These are phyloP conservation scores for Alternaria angustiovoidea DNA, from an alignment of 2,329 filamentous ascomycete genomes.

Conservation along the genomic window DNA sequence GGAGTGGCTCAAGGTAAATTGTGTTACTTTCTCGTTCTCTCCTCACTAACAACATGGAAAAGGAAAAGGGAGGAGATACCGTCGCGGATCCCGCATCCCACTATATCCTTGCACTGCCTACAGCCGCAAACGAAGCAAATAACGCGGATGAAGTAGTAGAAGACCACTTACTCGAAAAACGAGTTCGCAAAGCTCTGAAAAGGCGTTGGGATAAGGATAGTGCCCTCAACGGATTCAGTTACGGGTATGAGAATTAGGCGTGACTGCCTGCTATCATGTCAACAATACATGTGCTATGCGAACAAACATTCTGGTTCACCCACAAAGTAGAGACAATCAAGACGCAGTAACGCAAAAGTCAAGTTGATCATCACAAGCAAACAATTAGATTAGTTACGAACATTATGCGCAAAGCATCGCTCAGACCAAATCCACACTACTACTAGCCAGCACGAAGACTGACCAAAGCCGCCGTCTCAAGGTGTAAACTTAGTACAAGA, in stretches of 20 bases:
- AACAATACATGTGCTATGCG: too few species aligned
- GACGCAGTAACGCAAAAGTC: too few species aligned
- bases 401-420: conserved; percentile 10
- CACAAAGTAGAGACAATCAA: too few species aligned
- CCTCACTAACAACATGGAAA: neutral
- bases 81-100: neutral
- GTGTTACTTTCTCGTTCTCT: neutral
- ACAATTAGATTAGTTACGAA: conserved; percentile 15
- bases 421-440: conserved; percentile 18
- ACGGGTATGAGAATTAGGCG: neutral
- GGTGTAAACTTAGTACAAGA: conserved; percentile 15
- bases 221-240: neutral
- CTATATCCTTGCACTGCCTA: neutral
- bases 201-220: neutral
- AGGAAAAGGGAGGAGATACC: neutral
- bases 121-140: too few species aligned
- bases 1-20: neutral
- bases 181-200: neutral
- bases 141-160: neutral
- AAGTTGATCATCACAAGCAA: neutral
- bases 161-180: neutral
- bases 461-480: conserved; percentile 2
- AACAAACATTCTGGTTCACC: too few species aligned
- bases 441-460: conserved; percentile 9
- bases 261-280: neutral